Percentiles rank a stretch among this genome's conserved stretches.
Evolutionary conservation across 2,329 filamentous ascomycete genomes (phyloP).

Genomic region (Karstenula rhodostoma): DNA sequence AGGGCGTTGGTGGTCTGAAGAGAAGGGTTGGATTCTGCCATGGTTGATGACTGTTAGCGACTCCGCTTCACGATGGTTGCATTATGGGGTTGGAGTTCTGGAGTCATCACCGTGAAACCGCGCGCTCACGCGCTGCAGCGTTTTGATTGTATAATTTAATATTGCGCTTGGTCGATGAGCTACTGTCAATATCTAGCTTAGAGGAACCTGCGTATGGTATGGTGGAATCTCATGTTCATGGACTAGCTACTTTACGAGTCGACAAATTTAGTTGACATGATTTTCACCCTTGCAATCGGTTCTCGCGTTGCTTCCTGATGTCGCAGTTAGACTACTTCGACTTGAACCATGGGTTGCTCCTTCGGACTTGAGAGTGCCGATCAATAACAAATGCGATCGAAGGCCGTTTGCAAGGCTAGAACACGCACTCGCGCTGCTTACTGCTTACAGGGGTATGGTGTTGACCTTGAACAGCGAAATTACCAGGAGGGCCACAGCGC

Average conservation of each 20-base stretch:
- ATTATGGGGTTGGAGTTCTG: conserved; percentile 42
- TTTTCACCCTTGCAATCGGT: conserved; percentile 33
- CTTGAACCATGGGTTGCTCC: background rate
- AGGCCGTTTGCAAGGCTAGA: background rate
- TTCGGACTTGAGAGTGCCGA: background rate
- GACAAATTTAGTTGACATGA: conserved; percentile 43
- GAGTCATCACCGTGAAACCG: conserved; percentile 33
- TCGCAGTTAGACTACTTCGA: too few species aligned
- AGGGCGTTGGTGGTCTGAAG: conserved; percentile 29
- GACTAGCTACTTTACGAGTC: conserved; percentile 37
- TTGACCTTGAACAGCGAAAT: conserved; percentile 14
- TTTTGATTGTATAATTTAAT: conserved; percentile 48
- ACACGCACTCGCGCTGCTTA: background rate
- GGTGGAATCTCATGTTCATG: conserved; percentile 45
- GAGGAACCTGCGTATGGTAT: conserved; percentile 48
- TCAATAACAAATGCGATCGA: background rate
- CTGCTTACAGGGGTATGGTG: conserved; percentile 3
- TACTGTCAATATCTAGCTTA: conserved; percentile 29
- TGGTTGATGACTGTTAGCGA: conserved; percentile 40
- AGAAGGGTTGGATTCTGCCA: conserved; percentile 32
- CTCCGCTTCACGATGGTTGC: conserved; percentile 44
- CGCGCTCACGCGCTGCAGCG: conserved; percentile 36
- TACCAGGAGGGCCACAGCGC: conserved; percentile 13
- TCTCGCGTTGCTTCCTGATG: background rate
- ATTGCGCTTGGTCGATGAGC: conserved; percentile 45